Conservation (phyloP, 352 stramenopile genomes). For the Aphanomyces stellatus region DNA sequence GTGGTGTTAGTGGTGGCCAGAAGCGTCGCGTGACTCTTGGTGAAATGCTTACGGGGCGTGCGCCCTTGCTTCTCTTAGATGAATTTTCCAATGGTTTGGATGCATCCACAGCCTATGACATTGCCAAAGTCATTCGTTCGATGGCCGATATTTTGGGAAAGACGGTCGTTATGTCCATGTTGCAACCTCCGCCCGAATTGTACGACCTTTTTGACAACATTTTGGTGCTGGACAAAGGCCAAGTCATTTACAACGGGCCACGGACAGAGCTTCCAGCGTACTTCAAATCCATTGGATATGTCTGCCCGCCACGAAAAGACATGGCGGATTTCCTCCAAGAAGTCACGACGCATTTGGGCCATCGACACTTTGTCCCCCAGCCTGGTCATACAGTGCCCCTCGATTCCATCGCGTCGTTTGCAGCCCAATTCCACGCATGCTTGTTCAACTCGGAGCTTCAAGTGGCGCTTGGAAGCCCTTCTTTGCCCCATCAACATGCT, state of each 20-base stretch:
- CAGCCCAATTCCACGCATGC: neutral
- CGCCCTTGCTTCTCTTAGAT: constrained; percentile 9
- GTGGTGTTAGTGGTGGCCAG: constrained; percentile 68
- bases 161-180: constrained; percentile 23
- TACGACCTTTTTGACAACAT: constrained; percentile 85
- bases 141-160: constrained; percentile 10
- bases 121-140: constrained; percentile 7
- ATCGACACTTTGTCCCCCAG: constrained; percentile 31
- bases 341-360: constrained; percentile 43
- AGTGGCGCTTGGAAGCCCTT: too few species aligned
- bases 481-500: too few species aligned
- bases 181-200: constrained; percentile 62
- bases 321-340: constrained; percentile 74
- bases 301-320: constrained; percentile 43
- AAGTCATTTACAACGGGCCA: constrained; percentile 67
- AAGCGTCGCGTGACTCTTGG: constrained; percentile 57
- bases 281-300: constrained; percentile 45
- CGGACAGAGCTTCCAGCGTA: constrained; percentile 26
- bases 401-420: neutral
- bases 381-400: too few species aligned
- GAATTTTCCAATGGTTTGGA: constrained; percentile 16
- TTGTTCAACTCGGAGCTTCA: neutral
- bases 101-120: constrained; percentile 13
- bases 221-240: constrained; percentile 61
- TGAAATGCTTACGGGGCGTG: constrained; percentile 54